Percentiles rank a stretch among this genome's conserved stretches.
These are phyloP conservation scores for Ambrosia artemisiifolia DNA, from an alignment of 129 eudicot genomes.

Conservation along the genomic window DNA sequence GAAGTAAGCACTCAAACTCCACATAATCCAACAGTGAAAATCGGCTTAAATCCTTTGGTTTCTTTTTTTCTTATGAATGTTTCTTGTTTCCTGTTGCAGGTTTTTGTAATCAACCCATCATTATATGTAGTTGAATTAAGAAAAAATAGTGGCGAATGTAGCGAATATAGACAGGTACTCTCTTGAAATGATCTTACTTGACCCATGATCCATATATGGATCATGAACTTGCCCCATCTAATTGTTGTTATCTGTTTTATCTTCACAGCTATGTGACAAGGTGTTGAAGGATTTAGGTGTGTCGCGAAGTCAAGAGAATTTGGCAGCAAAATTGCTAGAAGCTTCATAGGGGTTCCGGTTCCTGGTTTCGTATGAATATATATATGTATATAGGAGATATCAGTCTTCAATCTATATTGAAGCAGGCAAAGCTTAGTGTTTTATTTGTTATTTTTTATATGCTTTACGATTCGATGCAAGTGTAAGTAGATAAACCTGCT, in stretches of 20 bases:
- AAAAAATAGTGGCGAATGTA: conserved; percentile 69
- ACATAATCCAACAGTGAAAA: neutral
- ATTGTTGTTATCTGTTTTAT: neutral
- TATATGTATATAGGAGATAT: conserved; percentile 17
- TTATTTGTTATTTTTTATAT: conserved; percentile 20
- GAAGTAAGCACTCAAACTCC: conserved; percentile 55
- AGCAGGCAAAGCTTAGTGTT: conserved; percentile 6
- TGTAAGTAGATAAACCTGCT: neutral
- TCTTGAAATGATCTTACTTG: neutral
- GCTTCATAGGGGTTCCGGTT: conserved; percentile 5
- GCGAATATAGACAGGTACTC: conserved; percentile 72
- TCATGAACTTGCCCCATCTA: neutral
- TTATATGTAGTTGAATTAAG: conserved; percentile 83
- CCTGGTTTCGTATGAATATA: neutral
- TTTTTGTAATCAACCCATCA: conserved; percentile 75
- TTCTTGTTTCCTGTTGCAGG: conserved; percentile 41
- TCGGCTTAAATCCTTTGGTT: neutral
- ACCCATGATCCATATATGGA: neutral
- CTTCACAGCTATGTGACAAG: conserved; percentile 69
- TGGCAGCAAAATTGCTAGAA: conserved; percentile 45
- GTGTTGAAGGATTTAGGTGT: conserved; percentile 72
- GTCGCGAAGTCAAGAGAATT: conserved; percentile 52
- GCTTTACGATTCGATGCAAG: neutral
- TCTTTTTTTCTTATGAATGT: conserved; percentile 9
- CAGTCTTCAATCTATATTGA: conserved; percentile 16